phyloP scores from a whole-genome alignment of 2,329 filamentous ascomycete genomes.

The Colletotrichum musicola region DNA sequence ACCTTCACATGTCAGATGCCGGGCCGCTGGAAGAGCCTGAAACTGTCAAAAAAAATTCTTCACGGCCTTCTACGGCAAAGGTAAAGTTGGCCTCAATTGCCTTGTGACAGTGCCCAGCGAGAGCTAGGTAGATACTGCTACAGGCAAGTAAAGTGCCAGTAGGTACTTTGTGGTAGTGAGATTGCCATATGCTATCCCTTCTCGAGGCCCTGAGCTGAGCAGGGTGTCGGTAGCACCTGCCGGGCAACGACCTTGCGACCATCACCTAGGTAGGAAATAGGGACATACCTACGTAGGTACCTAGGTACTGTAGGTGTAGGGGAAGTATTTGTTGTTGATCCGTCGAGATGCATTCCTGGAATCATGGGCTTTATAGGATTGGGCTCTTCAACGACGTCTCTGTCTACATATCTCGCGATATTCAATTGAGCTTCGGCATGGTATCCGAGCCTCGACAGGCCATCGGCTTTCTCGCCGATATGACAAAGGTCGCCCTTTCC shows the following conservation, averaged over 20 bases:
- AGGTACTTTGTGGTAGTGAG: neutral
- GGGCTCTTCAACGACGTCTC: no score
- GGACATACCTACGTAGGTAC: neutral
- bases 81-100: slow-evolving; percentile 14
- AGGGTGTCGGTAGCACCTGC: no score
- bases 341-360: no score
- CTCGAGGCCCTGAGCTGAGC: neutral
- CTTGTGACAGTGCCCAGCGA: slow-evolving; percentile 28
- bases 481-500: neutral
- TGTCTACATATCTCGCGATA: no score
- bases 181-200: slow-evolving; percentile 21
- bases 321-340: no score
- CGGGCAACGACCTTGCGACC: neutral
- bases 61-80: slow-evolving; percentile 19
- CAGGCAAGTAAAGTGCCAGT: neutral
- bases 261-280: neutral
- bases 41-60: slow-evolving; percentile 32
- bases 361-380: no score
- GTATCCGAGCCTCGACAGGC: neutral
- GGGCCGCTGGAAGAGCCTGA: slow-evolving; percentile 20
- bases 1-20: slow-evolving; percentile 36
- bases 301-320: neutral
- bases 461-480: neutral
- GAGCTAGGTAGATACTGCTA: neutral
- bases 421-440: neutral